Evolutionary conservation across 2,329 filamentous ascomycete genomes (phyloP).

Genomic region (Apiospora koreana): DNA sequence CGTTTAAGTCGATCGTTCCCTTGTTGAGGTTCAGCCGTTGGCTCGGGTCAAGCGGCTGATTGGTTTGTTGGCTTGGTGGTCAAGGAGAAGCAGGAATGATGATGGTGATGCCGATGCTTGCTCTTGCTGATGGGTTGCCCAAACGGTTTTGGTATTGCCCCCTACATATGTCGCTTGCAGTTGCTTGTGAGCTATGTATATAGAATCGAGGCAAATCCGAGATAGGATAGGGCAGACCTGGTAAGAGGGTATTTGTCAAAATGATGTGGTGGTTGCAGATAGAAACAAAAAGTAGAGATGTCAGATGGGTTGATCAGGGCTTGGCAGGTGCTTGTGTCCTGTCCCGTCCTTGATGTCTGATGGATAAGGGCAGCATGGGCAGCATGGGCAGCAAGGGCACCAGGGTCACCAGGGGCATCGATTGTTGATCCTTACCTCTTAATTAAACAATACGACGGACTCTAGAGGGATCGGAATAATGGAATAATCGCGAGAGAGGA

Average conservation of each 20-base stretch:
- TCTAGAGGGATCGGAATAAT: not conserved
- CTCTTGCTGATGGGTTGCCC: not conserved
- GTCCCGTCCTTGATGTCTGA: not conserved
- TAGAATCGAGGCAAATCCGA: not conserved
- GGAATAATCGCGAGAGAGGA: not conserved
- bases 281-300: not conserved
- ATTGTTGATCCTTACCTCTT: not conserved
- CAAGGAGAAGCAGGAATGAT: not conserved
- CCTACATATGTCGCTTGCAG: not conserved
- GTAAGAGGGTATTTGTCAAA: not conserved
- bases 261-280: not conserved
- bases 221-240: not conserved
- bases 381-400: too few species aligned
- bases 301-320: not conserved
- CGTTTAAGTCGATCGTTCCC: not conserved
- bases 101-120: not conserved
- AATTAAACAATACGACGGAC: not conserved
- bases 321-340: slow-evolving; percentile 1
- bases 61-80: not conserved
- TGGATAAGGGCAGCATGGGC: too few species aligned
- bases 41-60: not conserved
- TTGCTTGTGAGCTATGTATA: not conserved
- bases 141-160: not conserved
- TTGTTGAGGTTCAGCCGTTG: slow-evolving; percentile 1
- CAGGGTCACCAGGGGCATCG: too few species aligned